A percentile compares a stretch with the other conserved stretches of the same genome.
Evolutionary conservation across 805 yeast species (phyloP).

Genomic region (Helenozyma baotianmanensis): DNA sequence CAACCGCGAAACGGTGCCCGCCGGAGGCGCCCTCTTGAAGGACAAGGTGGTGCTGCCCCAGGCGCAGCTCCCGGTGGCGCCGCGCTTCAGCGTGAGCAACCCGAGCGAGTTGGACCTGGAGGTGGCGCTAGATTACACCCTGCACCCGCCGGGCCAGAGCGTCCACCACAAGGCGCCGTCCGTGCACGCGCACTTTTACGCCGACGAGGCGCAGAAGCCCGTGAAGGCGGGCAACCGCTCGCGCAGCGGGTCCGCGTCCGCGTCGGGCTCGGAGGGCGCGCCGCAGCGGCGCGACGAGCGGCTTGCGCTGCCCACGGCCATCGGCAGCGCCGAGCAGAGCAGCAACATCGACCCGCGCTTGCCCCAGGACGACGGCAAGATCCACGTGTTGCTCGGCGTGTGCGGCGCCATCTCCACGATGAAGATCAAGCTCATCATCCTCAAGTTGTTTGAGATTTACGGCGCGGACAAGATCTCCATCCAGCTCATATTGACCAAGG

Average conservation of each 20-base stretch:
- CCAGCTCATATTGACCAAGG: constrained; percentile 50
- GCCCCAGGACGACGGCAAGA: constrained; percentile 56
- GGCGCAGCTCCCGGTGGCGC: neutral
- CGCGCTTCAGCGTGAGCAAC: too few relatives aligned
- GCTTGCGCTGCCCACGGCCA: constrained; percentile 13
- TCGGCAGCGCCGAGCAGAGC: constrained; percentile 30
- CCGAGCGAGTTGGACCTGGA: too few relatives aligned
- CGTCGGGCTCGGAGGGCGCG: constrained; percentile 21
- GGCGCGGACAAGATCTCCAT: constrained; percentile 46
- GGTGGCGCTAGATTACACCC: constrained; percentile 20
- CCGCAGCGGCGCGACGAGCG: constrained; percentile 12
- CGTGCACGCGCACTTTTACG: constrained; percentile 76
- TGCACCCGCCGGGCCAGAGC: constrained; percentile 27
- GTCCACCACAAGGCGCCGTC: constrained; percentile 53
- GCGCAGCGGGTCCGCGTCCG: constrained; percentile 36
- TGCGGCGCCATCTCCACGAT: constrained; percentile 53
- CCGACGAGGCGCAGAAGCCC: constrained; percentile 61
- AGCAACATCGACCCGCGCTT: constrained; percentile 57
- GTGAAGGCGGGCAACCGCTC: constrained; percentile 28
- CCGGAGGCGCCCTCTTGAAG: constrained; percentile 43
- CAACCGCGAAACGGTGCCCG: constrained; percentile 32
- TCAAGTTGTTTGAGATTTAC: constrained; percentile 49
- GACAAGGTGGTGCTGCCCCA: constrained; percentile 9
- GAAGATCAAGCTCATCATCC: constrained; percentile 50
- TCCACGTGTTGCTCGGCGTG: constrained; percentile 53